A percentile compares a stretch with the other conserved stretches of the same genome.
Conservation (phyloP, 2,329 filamentous ascomycete genomes). For the Alternaria brassicicola region DNA sequence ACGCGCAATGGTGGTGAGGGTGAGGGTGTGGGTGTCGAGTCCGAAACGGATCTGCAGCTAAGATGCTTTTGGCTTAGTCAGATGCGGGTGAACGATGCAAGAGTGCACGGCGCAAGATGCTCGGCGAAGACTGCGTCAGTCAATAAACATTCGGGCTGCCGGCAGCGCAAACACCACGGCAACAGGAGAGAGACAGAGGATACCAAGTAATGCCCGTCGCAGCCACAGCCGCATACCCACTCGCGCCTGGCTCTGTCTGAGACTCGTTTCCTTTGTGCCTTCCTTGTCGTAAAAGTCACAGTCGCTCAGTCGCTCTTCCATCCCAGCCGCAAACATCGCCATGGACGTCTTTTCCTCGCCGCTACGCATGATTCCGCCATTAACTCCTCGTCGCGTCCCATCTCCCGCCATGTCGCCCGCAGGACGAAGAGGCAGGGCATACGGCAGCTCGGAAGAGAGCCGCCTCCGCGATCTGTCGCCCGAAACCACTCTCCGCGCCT, state of each 20-base stretch:
- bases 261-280: constrained; percentile 11
- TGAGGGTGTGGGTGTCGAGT: not conserved
- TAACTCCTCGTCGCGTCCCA: constrained; percentile 39
- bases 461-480: constrained; percentile 49
- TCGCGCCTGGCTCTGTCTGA: constrained; percentile 1
- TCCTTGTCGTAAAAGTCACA: constrained; percentile 25
- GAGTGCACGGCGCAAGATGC: constrained; percentile 15
- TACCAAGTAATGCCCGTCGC: constrained; percentile 29
- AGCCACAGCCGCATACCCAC: constrained; percentile 11
- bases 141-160: constrained; percentile 21
- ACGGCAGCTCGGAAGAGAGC: constrained; percentile 38
- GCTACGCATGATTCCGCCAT: constrained; percentile 39
- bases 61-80: constrained; percentile 14
- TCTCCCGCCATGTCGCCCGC: constrained; percentile 47
- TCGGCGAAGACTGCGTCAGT: constrained; percentile 17
- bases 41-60: constrained; percentile 3
- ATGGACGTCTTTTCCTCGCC: constrained; percentile 41
- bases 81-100: constrained; percentile 7
- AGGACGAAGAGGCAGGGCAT: constrained; percentile 32
- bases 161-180: constrained; percentile 16
- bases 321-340: constrained; percentile 17
- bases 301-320: constrained; percentile 30
- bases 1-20: not conserved
- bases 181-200: constrained; percentile 11
- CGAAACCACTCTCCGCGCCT: constrained; percentile 51